Percentiles rank a stretch among this genome's conserved stretches.
Conservation (phyloP, 2,329 filamentous ascomycete genomes). For the Nothopassalora personata region DNA sequence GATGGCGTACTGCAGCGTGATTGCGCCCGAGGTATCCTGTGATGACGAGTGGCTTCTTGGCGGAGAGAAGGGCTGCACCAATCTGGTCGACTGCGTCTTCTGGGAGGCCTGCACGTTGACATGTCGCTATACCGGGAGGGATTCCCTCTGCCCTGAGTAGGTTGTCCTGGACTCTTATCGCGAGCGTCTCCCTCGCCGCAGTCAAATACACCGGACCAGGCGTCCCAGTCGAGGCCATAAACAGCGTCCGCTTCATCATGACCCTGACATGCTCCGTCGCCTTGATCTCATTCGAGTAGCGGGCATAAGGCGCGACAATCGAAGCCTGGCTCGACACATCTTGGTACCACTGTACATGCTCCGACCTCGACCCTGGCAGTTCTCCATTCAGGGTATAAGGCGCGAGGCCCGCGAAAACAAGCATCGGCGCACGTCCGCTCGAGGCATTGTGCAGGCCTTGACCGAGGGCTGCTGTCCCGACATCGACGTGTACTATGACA, state of each 20-base stretch:
- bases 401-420: constrained; percentile 70
- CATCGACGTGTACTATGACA: constrained; percentile 71
- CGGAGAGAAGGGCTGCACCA: constrained; percentile 55
- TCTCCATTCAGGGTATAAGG: constrained; percentile 65
- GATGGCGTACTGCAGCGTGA: constrained; percentile 51
- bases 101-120: constrained; percentile 52
- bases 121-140: constrained; percentile 41
- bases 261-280: constrained; percentile 76
- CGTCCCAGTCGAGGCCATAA: constrained; percentile 68
- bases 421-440: constrained; percentile 62
- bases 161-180: constrained; percentile 50
- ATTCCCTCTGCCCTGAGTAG: constrained; percentile 51
- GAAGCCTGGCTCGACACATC: constrained; percentile 71
- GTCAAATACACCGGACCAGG: constrained; percentile 71
- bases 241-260: constrained; percentile 72
- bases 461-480: constrained; percentile 70
- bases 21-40: constrained; percentile 65
- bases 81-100: constrained; percentile 51
- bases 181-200: constrained; percentile 72
- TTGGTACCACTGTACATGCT: constrained; percentile 78
- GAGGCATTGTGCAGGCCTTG: constrained; percentile 72
- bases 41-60: constrained; percentile 60
- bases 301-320: constrained; percentile 73
- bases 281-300: constrained; percentile 73
- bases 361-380: constrained; percentile 62